Conservation (phyloP, 73 alveolate species). For the Paramecium sonneborni region DNA sequence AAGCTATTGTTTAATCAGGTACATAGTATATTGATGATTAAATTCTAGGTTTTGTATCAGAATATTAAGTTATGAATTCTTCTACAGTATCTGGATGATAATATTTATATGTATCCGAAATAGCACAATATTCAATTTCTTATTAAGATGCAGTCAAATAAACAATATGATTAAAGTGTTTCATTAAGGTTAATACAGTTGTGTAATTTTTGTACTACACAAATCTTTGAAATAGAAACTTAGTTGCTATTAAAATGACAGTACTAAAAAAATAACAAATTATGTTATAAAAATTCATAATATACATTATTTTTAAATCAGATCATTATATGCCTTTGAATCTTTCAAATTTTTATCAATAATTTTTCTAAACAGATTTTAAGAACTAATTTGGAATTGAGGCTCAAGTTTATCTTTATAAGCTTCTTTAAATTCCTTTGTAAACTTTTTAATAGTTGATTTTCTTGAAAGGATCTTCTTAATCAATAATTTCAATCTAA, state of each 20-base stretch:
- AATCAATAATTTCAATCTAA: background rate
- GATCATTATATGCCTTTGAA: conserved; percentile 5
- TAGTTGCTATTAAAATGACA: background rate
- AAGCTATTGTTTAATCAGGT: background rate
- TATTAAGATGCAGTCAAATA: background rate
- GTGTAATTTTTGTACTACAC: background rate
- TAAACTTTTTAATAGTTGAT: background rate
- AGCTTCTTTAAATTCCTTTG: background rate
- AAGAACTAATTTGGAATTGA: background rate
- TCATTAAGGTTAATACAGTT: background rate
- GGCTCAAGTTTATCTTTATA: conserved; percentile 26
- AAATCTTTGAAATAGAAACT: background rate
- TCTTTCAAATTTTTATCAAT: conserved; percentile 1
- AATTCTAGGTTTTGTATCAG: background rate
- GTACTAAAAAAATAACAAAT: background rate
- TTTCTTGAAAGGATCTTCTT: background rate
- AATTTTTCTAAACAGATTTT: conserved; percentile 25
- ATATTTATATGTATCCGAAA: conserved; percentile 8
- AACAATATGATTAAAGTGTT: background rate
- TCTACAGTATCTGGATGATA: conserved; percentile 39
- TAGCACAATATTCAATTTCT: conserved; percentile 20
- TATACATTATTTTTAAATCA: background rate
- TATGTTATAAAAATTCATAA: background rate
- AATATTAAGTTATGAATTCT: background rate
- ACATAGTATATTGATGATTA: background rate